Percentiles rank a stretch among this genome's conserved stretches.
phyloP scores from a whole-genome alignment of 1,284 basidiomycete genomes.

The Tilletia walkeri region DNA sequence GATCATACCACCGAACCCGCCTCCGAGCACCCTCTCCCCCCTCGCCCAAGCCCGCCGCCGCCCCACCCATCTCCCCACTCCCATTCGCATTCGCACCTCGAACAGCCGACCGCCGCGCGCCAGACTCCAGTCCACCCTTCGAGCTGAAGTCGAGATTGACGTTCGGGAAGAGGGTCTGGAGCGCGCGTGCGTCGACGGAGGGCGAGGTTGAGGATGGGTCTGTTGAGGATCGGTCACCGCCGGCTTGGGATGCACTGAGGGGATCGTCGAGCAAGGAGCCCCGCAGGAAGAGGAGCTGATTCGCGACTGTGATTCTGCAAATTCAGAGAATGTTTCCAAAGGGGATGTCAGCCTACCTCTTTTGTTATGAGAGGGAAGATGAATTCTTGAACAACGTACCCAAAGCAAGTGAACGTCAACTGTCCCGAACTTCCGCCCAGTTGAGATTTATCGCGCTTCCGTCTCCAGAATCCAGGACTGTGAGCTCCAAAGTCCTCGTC shows the following conservation, averaged over 20 bases:
- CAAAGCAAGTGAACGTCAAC: conserved; percentile 84
- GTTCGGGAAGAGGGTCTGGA: conserved; percentile 16
- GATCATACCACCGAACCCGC: conserved; percentile 1
- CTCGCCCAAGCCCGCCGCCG: not conserved
- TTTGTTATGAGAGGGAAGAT: not conserved
- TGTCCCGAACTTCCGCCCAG: conserved; percentile 72
- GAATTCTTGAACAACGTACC: conserved; percentile 62
- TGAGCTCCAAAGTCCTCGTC: conserved; percentile 29
- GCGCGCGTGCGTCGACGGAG: conserved; percentile 3
- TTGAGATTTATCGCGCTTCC: conserved; percentile 67
- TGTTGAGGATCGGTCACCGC: not conserved
- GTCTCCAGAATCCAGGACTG: conserved; percentile 73
- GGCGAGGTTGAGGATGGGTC: not conserved
- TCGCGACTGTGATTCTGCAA: conserved; percentile 79
- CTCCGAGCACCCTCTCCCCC: not conserved
- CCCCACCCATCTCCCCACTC: not conserved
- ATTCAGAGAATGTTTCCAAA: not conserved
- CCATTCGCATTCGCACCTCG: not conserved
- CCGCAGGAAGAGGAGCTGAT: conserved; percentile 88
- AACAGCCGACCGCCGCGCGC: conserved; percentile 7
- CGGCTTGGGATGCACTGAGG: conserved; percentile 17
- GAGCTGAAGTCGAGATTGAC: conserved; percentile 17
- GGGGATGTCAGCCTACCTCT: not conserved
- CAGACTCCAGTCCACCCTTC: conserved; percentile 4
- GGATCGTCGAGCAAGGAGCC: conserved; percentile 86